phyloP scores from a whole-genome alignment of 2,329 filamentous ascomycete species.

The Stachybotrys echinatus region DNA sequence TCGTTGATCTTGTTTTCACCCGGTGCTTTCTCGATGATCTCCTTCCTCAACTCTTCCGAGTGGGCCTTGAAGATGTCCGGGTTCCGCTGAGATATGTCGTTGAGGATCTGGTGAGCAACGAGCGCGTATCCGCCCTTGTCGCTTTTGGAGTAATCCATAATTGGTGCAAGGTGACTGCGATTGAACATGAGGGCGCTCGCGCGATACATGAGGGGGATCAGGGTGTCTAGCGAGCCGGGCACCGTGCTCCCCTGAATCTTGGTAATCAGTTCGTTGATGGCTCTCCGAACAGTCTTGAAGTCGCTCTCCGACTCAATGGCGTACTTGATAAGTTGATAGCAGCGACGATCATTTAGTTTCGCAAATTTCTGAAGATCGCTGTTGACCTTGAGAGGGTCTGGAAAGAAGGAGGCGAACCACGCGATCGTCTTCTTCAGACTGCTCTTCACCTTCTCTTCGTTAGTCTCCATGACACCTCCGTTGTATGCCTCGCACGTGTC shows the following conservation, averaged over 20 bases:
- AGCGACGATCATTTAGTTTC: conserved; percentile 82
- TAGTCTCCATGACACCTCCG: conserved; percentile 72
- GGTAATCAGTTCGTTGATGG: conserved; percentile 84
- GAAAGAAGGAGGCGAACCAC: conserved; percentile 68
- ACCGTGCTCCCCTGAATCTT: conserved; percentile 66
- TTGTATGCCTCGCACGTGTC: conserved; percentile 86
- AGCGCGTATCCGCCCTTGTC: conserved; percentile 73
- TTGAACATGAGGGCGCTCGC: conserved; percentile 86
- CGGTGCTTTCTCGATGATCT: conserved; percentile 76
- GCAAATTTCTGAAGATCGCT: conserved; percentile 86
- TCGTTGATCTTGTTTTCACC: conserved; percentile 64
- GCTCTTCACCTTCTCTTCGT: conserved; percentile 62
- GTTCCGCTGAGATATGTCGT: conserved; percentile 84
- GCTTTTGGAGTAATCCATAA: conserved; percentile 81
- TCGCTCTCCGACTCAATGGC: conserved; percentile 81
- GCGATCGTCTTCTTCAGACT: conserved; percentile 69
- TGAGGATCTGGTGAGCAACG: conserved; percentile 82
- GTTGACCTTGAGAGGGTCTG: conserved; percentile 66
- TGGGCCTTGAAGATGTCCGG: conserved; percentile 91
- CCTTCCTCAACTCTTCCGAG: conserved; percentile 83
- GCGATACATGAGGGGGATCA: conserved; percentile 78
- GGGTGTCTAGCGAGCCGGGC: conserved; percentile 66
- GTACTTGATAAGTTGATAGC: conserved; percentile 84
- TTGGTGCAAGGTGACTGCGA: conserved; percentile 84
- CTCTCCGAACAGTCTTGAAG: conserved; percentile 84